Percentiles rank a stretch among this genome's conserved stretches.
phyloP scores from a whole-genome alignment of 495 filamentous ascomycete genomes.

The Tuber calosporum region DNA sequence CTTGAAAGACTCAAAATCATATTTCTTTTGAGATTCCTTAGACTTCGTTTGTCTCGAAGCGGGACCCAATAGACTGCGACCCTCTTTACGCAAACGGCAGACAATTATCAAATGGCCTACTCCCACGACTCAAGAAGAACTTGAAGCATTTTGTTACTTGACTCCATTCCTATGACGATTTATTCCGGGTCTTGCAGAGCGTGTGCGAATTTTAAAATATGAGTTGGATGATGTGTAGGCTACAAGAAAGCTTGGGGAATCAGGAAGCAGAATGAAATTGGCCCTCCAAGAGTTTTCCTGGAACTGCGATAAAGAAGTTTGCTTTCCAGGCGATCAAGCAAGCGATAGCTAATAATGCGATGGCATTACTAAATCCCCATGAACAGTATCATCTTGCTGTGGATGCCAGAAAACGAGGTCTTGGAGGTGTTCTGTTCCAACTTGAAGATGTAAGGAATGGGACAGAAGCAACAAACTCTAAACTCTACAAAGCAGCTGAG shows the following conservation, averaged over 20 bases:
- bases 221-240: not conserved
- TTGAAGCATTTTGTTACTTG: not conserved
- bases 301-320: not conserved
- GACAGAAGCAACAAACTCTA: too few relatives aligned
- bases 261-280: not conserved
- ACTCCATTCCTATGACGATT: fast-evolving
- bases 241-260: not conserved
- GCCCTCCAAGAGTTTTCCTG: not conserved
- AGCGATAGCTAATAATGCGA: not conserved
- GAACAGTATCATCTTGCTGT: too few relatives aligned
- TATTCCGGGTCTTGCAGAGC: not conserved
- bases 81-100: too few relatives aligned
- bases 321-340: not conserved
- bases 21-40: not conserved
- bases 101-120: not conserved
- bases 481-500: too few relatives aligned
- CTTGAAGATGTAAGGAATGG: too few relatives aligned
- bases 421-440: too few relatives aligned
- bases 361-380: not conserved
- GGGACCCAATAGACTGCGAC: not conserved
- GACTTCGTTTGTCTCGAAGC: not conserved
- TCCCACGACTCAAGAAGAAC: not conserved
- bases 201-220: not conserved
- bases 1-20: not conserved
- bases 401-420: too few relatives aligned